Evolutionary conservation across 768 basidiomycete genomes (phyloP), one percentile per base, ranked within the genome.

Genomic region (Mycena vulgaris): DNA sequence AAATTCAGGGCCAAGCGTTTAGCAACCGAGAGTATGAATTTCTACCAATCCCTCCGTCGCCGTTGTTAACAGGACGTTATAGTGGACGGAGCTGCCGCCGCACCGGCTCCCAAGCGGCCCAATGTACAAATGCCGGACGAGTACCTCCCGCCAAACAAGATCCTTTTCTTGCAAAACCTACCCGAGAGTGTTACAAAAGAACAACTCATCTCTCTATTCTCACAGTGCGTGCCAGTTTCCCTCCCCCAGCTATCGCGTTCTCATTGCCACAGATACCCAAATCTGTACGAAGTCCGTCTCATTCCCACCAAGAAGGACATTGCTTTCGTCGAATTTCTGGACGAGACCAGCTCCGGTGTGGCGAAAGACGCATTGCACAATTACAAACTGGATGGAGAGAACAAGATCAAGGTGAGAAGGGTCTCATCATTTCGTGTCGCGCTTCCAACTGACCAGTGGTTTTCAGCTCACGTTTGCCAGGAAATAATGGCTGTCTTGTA

Each of bases 51-150:
- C 31, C 58, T 23, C 40, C 10, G 68, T 51, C 56, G 37, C 55
- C 23, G n/a, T 2, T 71, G 19, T n/a, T 72, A 68, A 75, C 17
- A 48, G 66, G 74, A 9, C 35, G 51, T 56, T 40, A 57, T 62
- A 93, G 93, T 91, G 79, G 93, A 93, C 53, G 93, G 93, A 28
- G 89, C 86, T 30, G 83, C 89, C 5, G 86, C 92, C 9, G 82
- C 85, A 7, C 89, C 94, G 13, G 89, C 88, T 33, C 82, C 93
- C 23, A 95, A 91, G 81, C 89, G 94, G 48, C 94, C 94, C 27
- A 90, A 91, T 73, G 93, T 98, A 69, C 95, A 97, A 80, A 98
- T 99, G 96, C 97, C 97, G 45, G 98, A 99, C 92, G 98, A 99
- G 81, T 99, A 98, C 81, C 89, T 99, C 9, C 98, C 98, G 2